A percentile compares a stretch with the other conserved stretches of the same genome.
Conservation (phyloP, 441 rosid genomes). For the Melastoma candidum region DNA sequence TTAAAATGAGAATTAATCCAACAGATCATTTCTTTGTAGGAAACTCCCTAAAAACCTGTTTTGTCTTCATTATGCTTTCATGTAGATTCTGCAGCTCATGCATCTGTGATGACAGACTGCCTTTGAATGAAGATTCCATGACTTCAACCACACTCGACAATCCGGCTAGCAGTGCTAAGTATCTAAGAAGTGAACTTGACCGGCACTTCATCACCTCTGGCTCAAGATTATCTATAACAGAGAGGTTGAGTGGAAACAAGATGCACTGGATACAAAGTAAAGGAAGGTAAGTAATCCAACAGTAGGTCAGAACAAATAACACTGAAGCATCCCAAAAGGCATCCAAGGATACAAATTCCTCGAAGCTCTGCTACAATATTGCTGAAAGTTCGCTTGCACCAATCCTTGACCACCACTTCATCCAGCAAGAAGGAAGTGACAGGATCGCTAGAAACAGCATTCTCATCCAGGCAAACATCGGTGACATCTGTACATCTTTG, state of each 20-base stretch:
- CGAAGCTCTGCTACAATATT: conserved; percentile 50
- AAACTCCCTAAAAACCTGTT: conserved; percentile 47
- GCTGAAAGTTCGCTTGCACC: conserved; percentile 79
- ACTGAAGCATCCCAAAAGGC: background rate
- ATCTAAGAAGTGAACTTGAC: conserved; percentile 45
- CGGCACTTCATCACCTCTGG: conserved; percentile 46
- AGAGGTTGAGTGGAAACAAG: conserved; percentile 32
- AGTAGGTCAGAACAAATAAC: conserved; percentile 7
- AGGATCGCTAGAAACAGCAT: conserved; percentile 92
- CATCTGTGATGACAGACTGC: conserved; percentile 53
- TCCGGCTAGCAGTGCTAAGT: conserved; percentile 45
- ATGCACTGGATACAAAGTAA: background rate
- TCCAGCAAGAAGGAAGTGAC: conserved; percentile 90
- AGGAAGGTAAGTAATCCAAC: conserved; percentile 1
- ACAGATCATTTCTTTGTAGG: no score
- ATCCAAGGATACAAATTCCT: conserved; percentile 70
- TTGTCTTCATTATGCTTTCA: conserved; percentile 66
- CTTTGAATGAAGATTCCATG: conserved; percentile 72
- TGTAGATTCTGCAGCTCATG: conserved; percentile 73
- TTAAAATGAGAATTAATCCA: no score
- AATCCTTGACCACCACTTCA: conserved; percentile 95
- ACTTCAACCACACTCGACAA: conserved; percentile 70
- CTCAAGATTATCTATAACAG: conserved; percentile 48
- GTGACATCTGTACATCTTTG: conserved; percentile 65
- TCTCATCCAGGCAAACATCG: conserved; percentile 94